These are phyloP conservation scores for Hirschfeldia incana DNA, from an alignment of 345 rosid species.

Conservation along the genomic window DNA sequence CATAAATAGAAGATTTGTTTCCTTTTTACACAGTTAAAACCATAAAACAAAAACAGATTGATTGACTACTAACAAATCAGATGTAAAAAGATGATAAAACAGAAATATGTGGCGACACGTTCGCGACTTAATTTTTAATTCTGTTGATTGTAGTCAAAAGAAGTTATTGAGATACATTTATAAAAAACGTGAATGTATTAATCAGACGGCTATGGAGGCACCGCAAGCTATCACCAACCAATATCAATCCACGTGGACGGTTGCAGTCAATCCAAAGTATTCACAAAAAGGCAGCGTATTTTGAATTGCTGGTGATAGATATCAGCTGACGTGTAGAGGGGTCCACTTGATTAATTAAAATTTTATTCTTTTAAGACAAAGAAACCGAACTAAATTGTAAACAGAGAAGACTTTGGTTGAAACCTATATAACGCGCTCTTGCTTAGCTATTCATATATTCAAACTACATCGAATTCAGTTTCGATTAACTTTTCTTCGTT, in stretches of 20 bases:
- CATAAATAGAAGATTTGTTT: not conserved
- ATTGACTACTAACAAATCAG: not conserved
- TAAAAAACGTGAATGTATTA: not conserved
- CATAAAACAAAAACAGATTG: not conserved
- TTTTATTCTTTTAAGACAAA: not conserved
- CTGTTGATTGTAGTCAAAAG: slow-evolving; percentile 8
- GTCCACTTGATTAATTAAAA: not conserved
- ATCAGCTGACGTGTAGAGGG: slow-evolving; percentile 32
- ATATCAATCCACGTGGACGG: slow-evolving; percentile 23
- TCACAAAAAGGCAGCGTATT: slow-evolving; percentile 28
- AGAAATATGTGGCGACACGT: slow-evolving; percentile 39
- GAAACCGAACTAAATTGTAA: not conserved
- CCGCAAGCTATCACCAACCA: slow-evolving; percentile 8
- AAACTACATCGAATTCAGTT: slow-evolving; percentile 11
- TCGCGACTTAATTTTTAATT: not conserved
- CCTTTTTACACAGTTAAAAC: not conserved
- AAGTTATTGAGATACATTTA: not conserved
- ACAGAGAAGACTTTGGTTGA: slow-evolving; percentile 19
- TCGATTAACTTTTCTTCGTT: not conserved
- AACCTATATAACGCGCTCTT: slow-evolving; percentile 36
- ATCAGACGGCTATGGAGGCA: slow-evolving; percentile 17
- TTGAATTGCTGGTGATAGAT: slow-evolving; percentile 22
- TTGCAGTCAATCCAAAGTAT: slow-evolving; percentile 2
- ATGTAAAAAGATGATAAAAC: not conserved
- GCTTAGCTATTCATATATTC: not conserved